phyloP scores from a whole-genome alignment of 306 rosid genomes.

The Vicia sativa region DNA sequence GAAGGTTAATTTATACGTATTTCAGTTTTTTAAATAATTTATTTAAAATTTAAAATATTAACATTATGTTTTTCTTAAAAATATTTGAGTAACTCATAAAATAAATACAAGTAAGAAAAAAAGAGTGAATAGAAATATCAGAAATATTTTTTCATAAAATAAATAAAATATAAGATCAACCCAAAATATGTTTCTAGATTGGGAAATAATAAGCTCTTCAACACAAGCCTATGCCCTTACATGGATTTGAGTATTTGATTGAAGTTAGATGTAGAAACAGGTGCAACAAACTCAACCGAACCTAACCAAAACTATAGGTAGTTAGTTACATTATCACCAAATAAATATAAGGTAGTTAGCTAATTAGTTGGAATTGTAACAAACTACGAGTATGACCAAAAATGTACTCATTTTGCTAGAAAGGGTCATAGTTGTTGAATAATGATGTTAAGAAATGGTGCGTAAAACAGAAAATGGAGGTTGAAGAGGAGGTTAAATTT shows the following conservation, averaged over 20 bases:
- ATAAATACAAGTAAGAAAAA: no score
- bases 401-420: not conserved
- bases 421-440: slow-evolving; percentile 22
- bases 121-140: no score
- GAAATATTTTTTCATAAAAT: no score
- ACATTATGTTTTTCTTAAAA: no score
- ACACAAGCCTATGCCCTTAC: not conserved
- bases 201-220: not conserved
- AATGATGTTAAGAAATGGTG: not conserved
- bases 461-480: not conserved
- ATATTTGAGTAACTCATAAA: no score
- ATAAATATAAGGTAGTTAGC: slow-evolving; percentile 7
- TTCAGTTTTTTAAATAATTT: no score
- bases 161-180: no score
- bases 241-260: slow-evolving; percentile 19
- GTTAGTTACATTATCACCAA: slow-evolving; percentile 6
- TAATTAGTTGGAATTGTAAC: slow-evolving; percentile 34
- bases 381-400: not conserved
- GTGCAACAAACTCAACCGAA: slow-evolving; percentile 24
- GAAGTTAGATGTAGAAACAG: slow-evolving; percentile 31
- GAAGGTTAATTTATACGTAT: no score
- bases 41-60: no score
- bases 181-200: not conserved
- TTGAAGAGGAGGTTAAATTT: not conserved
- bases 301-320: slow-evolving; percentile 29